Conservation (phyloP, 169 alveolate genomes). For the Babesia divergens region DNA sequence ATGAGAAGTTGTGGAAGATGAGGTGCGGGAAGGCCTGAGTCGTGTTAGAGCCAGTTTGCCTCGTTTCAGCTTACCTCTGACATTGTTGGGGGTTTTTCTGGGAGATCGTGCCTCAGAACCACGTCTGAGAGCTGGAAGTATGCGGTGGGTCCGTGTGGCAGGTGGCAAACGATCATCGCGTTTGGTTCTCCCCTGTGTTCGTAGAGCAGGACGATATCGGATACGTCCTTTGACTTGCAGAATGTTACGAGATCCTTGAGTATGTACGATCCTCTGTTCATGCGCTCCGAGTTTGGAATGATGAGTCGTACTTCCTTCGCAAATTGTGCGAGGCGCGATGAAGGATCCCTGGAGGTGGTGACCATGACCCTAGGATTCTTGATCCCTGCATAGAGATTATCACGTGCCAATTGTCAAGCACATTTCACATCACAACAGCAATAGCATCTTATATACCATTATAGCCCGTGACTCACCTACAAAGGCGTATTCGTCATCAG, state of each 20-base stretch:
- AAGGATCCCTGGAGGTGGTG: slow-evolving; percentile 96
- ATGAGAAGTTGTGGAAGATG: slow-evolving; percentile 91
- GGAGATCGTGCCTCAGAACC: slow-evolving; percentile 95
- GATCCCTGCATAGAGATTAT: slow-evolving; percentile 71
- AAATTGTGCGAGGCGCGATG: slow-evolving; percentile 90
- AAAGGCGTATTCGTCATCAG: slow-evolving; percentile 64
- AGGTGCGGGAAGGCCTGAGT: slow-evolving; percentile 90
- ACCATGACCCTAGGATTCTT: slow-evolving; percentile 92
- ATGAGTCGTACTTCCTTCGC: slow-evolving; percentile 93
- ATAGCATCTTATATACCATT: background rate
- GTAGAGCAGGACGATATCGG: slow-evolving; percentile 87
- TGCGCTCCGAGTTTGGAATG: slow-evolving; percentile 92
- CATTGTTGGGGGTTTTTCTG: slow-evolving; percentile 91
- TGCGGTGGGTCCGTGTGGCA: slow-evolving; percentile 99
- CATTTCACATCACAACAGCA: slow-evolving; percentile 4
- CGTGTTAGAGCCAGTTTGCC: background rate
- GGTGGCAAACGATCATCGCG: slow-evolving; percentile 95
- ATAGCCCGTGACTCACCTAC: slow-evolving; percentile 33
- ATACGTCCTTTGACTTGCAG: slow-evolving; percentile 89
- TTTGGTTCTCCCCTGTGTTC: slow-evolving; percentile 92
- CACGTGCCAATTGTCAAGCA: slow-evolving; percentile 82
- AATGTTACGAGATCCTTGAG: slow-evolving; percentile 91
- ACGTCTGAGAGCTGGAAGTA: slow-evolving; percentile 94
- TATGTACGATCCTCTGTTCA: slow-evolving; percentile 95
- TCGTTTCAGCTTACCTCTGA: slow-evolving; percentile 86